A percentile compares a stretch with the other conserved stretches of the same genome.
Evolutionary conservation across 2,329 filamentous ascomycete genomes (phyloP).

Genomic region (Fusarium nygamai): DNA sequence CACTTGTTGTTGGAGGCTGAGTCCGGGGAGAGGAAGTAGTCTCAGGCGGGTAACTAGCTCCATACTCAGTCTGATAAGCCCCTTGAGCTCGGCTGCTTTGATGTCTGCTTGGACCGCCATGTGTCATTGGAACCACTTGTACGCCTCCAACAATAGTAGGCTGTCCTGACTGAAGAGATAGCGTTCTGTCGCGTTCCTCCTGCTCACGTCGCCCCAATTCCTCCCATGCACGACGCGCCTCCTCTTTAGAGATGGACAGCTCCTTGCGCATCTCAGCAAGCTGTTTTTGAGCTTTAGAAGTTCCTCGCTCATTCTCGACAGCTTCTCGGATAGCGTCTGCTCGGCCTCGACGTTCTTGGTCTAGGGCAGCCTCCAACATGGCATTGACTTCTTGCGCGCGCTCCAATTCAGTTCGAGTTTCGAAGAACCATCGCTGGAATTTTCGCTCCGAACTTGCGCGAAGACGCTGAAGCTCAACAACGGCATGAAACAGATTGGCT

Average conservation of each 20-base stretch:
- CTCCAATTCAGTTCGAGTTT: conserved; percentile 89
- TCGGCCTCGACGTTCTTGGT: conserved; percentile 76
- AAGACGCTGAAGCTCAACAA: conserved; percentile 93
- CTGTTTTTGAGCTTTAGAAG: conserved; percentile 79
- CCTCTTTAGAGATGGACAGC: conserved; percentile 92
- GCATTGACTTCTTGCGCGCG: conserved; percentile 83
- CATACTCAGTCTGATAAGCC: conserved; percentile 46
- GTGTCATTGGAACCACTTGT: conserved; percentile 93
- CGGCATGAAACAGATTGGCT: conserved; percentile 96
- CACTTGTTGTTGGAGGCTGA: conserved; percentile 45
- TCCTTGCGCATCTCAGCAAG: conserved; percentile 93
- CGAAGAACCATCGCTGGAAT: conserved; percentile 98
- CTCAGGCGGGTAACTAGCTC: conserved; percentile 48
- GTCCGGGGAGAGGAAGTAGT: conserved; percentile 56
- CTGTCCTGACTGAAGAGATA: conserved; percentile 85
- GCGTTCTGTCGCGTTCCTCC: conserved; percentile 87
- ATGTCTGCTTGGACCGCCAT: conserved; percentile 69
- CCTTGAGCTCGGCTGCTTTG: conserved; percentile 54
- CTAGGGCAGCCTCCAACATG: conserved; percentile 79
- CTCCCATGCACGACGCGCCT: conserved; percentile 95
- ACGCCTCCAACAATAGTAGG: conserved; percentile 92
- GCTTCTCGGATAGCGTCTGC: conserved; percentile 73
- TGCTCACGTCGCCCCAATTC: conserved; percentile 93
- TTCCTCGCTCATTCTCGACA: conserved; percentile 74
- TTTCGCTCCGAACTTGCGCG: conserved; percentile 96